Base-by-base conservation (phyloP, 805 yeast genomes). In the Candida germanica region DNA sequence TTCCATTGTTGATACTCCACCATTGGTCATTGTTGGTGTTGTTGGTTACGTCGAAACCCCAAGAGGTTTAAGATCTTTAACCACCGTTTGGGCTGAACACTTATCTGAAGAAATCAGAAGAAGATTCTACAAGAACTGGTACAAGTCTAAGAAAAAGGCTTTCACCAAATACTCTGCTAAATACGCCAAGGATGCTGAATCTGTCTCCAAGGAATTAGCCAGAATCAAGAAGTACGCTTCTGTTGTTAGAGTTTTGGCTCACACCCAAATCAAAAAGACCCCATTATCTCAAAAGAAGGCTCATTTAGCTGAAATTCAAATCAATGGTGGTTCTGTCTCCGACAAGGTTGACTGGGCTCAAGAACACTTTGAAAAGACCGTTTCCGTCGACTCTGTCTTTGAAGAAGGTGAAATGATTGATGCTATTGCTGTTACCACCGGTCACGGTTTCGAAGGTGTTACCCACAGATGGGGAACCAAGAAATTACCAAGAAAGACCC, bases 391-490 rank as follows among this genome's bases (percentile, higher is more conserved):
- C 76, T 71, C 94, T 59, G 98, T 93, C 63, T 84, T 93, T 70
- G 98, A 91, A 81, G 95, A 93, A 79, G 86, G 88, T 78, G 98
- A 93, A 82, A 82, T 86, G 83, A 82, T 93, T 61, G 99, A 93
- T 64, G 98, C 87, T 64, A 84, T 93, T 66, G 99, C 97, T 67
- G 95, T 93, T 67, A 93, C 98, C 84, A 91, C 86, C 83, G 99
- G 99, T 93, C 96, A 93, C 82, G 99, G 99, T 83, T 89, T 86
- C 87, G 98, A 93, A 79, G 99, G 99, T 89, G 97, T 91, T 66
- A 93, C 99, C 80, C 96, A 89, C 88, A 87, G 99, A 87, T 93
- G 98, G 98, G 99, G 99, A 72, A 93, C 98, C 85, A 94, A 89
- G 89, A 89, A 85, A 83, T 80, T 93, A 61, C 98, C 99, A 77